Evolutionary conservation across 202 grass and related monocot genomes (phyloP), one percentile per base, ranked within the genome.

Genomic region (Cymbopogon flexuosus): DNA sequence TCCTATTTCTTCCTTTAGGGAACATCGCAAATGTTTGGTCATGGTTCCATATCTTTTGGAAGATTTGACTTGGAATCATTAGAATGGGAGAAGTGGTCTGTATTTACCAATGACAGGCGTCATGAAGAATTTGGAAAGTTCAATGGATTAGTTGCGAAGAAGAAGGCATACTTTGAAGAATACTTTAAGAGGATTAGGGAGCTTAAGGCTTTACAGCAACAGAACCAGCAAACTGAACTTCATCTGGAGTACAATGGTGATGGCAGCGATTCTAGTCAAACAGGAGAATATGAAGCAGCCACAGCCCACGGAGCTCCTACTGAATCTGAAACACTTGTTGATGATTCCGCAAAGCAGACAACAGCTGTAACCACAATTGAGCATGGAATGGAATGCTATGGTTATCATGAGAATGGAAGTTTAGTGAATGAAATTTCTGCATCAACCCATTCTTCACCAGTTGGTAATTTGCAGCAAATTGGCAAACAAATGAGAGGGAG

Each of bases 21-120:
- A 65, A 58, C 88, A 49, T 72, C 92, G 0, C 90, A 90, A 87
- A 81, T 98, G 84, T 90, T 98, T 75, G 87, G 91, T 78, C 95
- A 98, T 47, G 96, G 96, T 59, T 98, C 96, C 51, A 89, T 98
- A 89, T 98, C 96, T 73, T 98, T 98, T 84, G 96, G 96, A 87
- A 93, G 89, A 89, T 98, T 98, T 71, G 90, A 94, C 63, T 73
- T 91, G 39, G 96, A 98, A 85, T 91, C 96, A 7, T 73, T 98
- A 60, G 90, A 89, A 62, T 98, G 96, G 92, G 96, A 98, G 78
- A 98, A 91, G 58, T 93, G 92, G 88, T 98, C 96, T 62, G 96
- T 98, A 36, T 98, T 98, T 82, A 81, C 91, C 75, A 91, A 95
- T 42, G 90, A 98, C 52, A 91, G 87, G 62, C 92, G 92, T 29